phyloP scores from a whole-genome alignment of 1,284 basidiomycete genomes.

The Ustilago nuda region DNA sequence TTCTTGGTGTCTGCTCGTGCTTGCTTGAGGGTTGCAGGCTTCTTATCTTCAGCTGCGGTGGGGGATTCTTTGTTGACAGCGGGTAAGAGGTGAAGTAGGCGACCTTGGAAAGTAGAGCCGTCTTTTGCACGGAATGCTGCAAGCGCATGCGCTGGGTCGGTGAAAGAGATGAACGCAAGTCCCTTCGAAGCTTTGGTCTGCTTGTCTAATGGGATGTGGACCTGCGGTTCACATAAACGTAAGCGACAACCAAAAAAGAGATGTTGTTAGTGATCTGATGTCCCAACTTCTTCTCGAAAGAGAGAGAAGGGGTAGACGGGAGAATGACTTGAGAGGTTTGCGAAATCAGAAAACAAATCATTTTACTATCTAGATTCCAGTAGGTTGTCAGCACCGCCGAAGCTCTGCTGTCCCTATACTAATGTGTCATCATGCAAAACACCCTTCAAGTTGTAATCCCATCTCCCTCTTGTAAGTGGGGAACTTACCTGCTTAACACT shows the following conservation, averaged over 20 bases:
- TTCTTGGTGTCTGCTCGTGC: slow-evolving; percentile 77
- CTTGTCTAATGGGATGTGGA: slow-evolving; percentile 83
- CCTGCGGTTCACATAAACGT: slow-evolving; percentile 71
- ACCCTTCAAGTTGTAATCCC: not conserved
- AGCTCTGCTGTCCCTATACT: slow-evolving; percentile 69
- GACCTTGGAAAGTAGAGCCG: slow-evolving; percentile 88
- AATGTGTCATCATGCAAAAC: slow-evolving; percentile 56
- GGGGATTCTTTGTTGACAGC: slow-evolving; percentile 75
- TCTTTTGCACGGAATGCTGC: slow-evolving; percentile 83
- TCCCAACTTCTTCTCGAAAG: not conserved
- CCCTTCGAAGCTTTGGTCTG: slow-evolving; percentile 79
- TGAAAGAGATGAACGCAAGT: slow-evolving; percentile 81
- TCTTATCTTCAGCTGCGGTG: slow-evolving; percentile 30
- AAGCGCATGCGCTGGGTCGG: slow-evolving; percentile 77
- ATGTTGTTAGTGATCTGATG: slow-evolving; percentile 15
- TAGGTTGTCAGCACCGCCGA: slow-evolving; percentile 57
- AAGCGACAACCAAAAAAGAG: not conserved
- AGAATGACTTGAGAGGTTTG: not conserved
- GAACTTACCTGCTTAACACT: slow-evolving; percentile 73
- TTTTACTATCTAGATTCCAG: slow-evolving; percentile 69
- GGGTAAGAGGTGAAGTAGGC: slow-evolving; percentile 88
- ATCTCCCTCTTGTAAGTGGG: not conserved
- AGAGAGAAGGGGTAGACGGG: not conserved
- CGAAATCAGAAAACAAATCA: slow-evolving; percentile 40
- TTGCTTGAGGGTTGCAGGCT: slow-evolving; percentile 72